A percentile compares a stretch with the other conserved stretches of the same genome.
These are phyloP conservation scores for Dactylellina drechsleri DNA, from an alignment of 2,329 filamentous ascomycete species.

Conservation along the genomic window DNA sequence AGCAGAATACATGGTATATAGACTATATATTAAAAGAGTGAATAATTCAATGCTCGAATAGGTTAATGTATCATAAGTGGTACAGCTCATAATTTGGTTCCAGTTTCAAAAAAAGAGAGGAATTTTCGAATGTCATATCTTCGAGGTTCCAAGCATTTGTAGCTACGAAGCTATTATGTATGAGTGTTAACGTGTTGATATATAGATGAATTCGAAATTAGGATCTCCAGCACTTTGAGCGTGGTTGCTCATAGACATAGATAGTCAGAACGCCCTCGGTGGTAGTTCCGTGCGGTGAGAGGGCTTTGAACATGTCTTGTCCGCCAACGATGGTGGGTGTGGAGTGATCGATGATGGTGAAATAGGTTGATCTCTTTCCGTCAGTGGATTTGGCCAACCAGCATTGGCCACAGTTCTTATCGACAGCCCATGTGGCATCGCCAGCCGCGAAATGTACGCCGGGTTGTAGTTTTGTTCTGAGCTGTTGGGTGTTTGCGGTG, in stretches of 20 bases:
- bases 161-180: no score
- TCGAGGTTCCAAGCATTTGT: no score
- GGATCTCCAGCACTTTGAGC: not conserved
- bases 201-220: not conserved
- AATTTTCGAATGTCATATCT: no score
- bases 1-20: no score
- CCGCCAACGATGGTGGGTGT: not conserved
- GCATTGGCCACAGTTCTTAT: conserved; percentile 6
- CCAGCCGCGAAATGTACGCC: not conserved
- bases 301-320: not conserved
- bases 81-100: no score
- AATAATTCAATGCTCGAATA: no score
- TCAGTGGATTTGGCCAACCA: not conserved
- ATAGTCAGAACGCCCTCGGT: not conserved
- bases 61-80: no score
- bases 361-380: not conserved
- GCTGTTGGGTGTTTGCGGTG: conserved; percentile 3
- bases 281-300: not conserved
- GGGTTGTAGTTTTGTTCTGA: conserved; percentile 1
- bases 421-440: not conserved
- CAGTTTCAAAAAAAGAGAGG: no score
- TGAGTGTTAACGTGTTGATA: no score
- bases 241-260: not conserved
- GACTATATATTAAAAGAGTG: no score
- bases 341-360: not conserved